phyloP scores from a whole-genome alignment of 2,329 filamentous ascomycete genomes.

The Thielaviopsis punctulata region DNA sequence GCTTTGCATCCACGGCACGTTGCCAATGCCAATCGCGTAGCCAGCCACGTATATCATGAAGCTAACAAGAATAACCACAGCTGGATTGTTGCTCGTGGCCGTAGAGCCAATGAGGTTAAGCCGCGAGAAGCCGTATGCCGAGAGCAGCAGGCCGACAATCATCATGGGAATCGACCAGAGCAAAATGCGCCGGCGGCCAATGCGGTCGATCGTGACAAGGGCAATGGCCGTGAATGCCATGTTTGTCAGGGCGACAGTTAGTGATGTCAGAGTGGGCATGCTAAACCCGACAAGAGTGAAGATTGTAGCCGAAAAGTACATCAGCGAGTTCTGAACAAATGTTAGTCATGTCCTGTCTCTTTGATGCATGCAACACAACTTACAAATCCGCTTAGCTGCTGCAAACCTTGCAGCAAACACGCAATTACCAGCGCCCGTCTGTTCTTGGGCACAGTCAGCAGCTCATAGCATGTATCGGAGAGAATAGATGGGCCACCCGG shows the following conservation, averaged over 20 bases:
- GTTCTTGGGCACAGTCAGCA: conserved; percentile 43
- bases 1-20: conserved; percentile 91
- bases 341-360: not conserved
- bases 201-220: conserved; percentile 57
- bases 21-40: conserved; percentile 77
- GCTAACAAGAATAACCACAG: conserved; percentile 48
- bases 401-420: conserved; percentile 69
- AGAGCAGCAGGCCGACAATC: conserved; percentile 52
- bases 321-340: conserved; percentile 52
- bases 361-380: conserved; percentile 21
- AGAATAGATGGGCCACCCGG: conserved; percentile 15
- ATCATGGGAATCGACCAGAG: conserved; percentile 75
- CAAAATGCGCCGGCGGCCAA: conserved; percentile 65
- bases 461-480: conserved; percentile 27
- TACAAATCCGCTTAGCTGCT: conserved; percentile 76
- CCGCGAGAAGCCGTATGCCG: conserved; percentile 54
- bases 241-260: conserved; percentile 69
- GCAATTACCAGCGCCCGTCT: conserved; percentile 66
- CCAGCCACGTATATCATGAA: conserved; percentile 72
- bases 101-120: conserved; percentile 28
- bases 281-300: conserved; percentile 63
- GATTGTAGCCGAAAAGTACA: conserved; percentile 81
- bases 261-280: conserved; percentile 61
- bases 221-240: conserved; percentile 64
- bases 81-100: conserved; percentile 19